These are phyloP conservation scores for Comarum palustre DNA, from an alignment of 306 rosid species.

Conservation along the genomic window DNA sequence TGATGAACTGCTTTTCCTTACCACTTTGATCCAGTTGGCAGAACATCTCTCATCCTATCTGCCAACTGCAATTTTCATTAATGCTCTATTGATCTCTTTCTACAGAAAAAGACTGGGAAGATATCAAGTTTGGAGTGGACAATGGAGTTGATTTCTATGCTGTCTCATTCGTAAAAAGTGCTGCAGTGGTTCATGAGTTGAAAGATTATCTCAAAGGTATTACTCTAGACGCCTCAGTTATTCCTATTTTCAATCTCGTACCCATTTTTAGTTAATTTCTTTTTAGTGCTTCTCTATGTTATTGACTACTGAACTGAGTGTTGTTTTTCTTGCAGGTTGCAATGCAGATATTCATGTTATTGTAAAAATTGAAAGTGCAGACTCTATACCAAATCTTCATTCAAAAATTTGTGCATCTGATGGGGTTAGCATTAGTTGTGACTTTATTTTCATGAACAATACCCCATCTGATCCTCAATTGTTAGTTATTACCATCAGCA, in stretches of 20 bases:
- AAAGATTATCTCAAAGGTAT: slow-evolving; percentile 76
- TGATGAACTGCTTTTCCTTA: background rate
- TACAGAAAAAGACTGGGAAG: slow-evolving; percentile 96
- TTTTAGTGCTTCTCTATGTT: slow-evolving; percentile 8
- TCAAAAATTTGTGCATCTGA: slow-evolving; percentile 86
- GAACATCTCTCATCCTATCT: background rate
- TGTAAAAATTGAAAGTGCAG: slow-evolving; percentile 97
- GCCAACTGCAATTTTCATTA: background rate
- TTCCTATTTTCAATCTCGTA: slow-evolving; percentile 9
- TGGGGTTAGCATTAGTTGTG: slow-evolving; percentile 62
- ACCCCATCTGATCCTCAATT: background rate
- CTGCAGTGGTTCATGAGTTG: slow-evolving; percentile 84
- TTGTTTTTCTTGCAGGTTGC: slow-evolving; percentile 42
- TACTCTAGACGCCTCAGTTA: background rate
- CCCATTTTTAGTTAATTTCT: slow-evolving; percentile 20
- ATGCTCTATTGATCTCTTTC: slow-evolving; percentile 6
- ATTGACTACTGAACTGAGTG: slow-evolving; percentile 23
- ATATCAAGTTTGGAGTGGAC: slow-evolving; percentile 96
- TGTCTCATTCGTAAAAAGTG: slow-evolving; percentile 90
- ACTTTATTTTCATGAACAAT: background rate
- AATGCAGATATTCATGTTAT: slow-evolving; percentile 79
- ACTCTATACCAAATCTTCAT: slow-evolving; percentile 88
- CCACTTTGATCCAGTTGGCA: background rate
- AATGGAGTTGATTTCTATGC: slow-evolving; percentile 94
- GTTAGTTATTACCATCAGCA: background rate